Percentiles rank a stretch among this genome's conserved stretches.
phyloP scores from a whole-genome alignment of 805 yeast species.

The Saccharomycopsis amapae region DNA sequence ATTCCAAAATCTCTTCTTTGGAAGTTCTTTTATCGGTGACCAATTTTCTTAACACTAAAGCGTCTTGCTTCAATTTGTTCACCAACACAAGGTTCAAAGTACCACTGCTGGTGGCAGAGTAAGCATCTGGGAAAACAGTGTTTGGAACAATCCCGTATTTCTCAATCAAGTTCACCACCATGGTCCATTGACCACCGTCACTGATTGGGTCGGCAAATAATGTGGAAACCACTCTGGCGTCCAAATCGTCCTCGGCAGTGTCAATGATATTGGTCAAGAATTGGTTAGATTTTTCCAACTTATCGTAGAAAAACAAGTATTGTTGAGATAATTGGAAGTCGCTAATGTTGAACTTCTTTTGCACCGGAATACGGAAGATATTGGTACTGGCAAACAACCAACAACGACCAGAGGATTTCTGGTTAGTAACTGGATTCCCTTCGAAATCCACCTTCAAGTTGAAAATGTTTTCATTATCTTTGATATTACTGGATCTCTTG shows the following conservation, averaged over 20 bases:
- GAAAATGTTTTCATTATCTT: conserved; percentile 31
- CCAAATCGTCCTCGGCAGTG: conserved; percentile 58
- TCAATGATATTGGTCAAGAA: conserved; percentile 71
- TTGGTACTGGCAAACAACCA: conserved; percentile 87
- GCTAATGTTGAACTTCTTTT: conserved; percentile 54
- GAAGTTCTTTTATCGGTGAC: conserved; percentile 35
- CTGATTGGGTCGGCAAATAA: conserved; percentile 57
- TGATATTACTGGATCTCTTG: conserved; percentile 11
- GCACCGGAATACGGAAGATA: conserved; percentile 56
- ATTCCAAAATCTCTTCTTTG: conserved; percentile 29
- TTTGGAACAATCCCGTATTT: conserved; percentile 82
- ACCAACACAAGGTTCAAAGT: conserved; percentile 55
- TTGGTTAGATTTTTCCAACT: conserved; percentile 76
- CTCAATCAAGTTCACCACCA: conserved; percentile 68
- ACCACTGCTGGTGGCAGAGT: conserved; percentile 43
- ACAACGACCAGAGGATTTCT: conserved; percentile 72
- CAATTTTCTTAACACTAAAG: conserved; percentile 52
- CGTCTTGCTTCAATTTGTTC: conserved; percentile 71
- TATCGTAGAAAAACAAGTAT: conserved; percentile 77
- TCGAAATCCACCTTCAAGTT: conserved; percentile 38
- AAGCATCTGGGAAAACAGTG: conserved; percentile 62
- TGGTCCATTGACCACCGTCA: conserved; percentile 88
- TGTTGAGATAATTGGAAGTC: conserved; percentile 72
- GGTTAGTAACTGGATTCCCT: conserved; percentile 65
- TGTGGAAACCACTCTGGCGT: conserved; percentile 62